phyloP scores from a whole-genome alignment of 2,329 filamentous ascomycete genomes.

The Clonostachys rosea region DNA sequence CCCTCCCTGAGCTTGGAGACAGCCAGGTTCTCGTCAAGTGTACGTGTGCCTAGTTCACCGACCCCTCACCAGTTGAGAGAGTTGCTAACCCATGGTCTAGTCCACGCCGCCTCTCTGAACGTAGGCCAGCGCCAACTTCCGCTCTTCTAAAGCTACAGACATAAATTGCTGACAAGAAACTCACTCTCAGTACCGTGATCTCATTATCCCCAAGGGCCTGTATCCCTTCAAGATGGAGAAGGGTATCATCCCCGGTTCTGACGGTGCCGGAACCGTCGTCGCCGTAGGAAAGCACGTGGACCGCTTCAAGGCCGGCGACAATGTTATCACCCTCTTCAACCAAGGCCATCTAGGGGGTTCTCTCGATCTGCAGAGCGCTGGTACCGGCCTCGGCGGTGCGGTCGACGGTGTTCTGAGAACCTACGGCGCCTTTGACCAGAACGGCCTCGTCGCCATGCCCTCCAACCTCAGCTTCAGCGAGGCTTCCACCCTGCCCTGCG shows the following conservation, averaged over 20 bases:
- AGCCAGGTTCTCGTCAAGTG: slow-evolving; percentile 67
- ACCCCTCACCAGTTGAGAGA: slow-evolving; percentile 4
- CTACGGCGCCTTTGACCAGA: slow-evolving; percentile 64
- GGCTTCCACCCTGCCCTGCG: slow-evolving; percentile 53
- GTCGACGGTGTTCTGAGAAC: slow-evolving; percentile 65
- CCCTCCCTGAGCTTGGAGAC: slow-evolving; percentile 60
- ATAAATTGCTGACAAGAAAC: neutral
- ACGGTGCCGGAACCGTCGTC: slow-evolving; percentile 48
- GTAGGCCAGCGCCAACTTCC: slow-evolving; percentile 9
- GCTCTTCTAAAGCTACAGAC: neutral
- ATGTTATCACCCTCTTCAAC: slow-evolving; percentile 58
- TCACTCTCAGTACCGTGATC: slow-evolving; percentile 38
- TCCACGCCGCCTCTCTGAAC: slow-evolving; percentile 47
- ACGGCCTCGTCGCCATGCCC: slow-evolving; percentile 61
- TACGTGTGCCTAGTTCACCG: slow-evolving; percentile 7
- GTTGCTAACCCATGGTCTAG: slow-evolving; percentile 12
- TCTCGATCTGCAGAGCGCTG: slow-evolving; percentile 21
- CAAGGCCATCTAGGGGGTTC: slow-evolving; percentile 44
- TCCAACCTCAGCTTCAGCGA: slow-evolving; percentile 46
- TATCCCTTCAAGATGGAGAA: slow-evolving; percentile 37
- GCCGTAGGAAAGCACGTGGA: slow-evolving; percentile 43
- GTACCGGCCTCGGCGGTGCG: slow-evolving; percentile 62
- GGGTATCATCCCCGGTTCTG: slow-evolving; percentile 44
- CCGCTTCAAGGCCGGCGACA: slow-evolving; percentile 46
- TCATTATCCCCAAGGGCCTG: slow-evolving; percentile 41